phyloP scores from a whole-genome alignment of 805 yeast species.

The Candida broadrunensis region DNA sequence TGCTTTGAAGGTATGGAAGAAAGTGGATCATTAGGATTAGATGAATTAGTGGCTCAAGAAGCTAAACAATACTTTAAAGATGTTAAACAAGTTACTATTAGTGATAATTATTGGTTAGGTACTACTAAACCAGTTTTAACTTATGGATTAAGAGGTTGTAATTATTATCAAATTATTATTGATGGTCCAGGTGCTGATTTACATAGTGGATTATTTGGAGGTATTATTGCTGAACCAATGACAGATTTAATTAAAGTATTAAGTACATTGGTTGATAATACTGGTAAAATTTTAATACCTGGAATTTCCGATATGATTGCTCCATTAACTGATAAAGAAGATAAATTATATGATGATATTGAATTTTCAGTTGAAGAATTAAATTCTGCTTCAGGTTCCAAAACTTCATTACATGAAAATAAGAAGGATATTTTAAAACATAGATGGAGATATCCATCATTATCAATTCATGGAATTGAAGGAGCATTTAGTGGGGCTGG shows the following conservation, averaged over 20 bases:
- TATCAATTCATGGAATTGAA: slow-evolving; percentile 94
- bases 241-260: slow-evolving; percentile 82
- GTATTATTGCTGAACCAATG: slow-evolving; percentile 96
- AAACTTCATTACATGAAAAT: slow-evolving; percentile 72
- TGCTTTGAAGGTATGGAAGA: slow-evolving; percentile 99
- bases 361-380: slow-evolving; percentile 83
- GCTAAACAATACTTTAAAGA: slow-evolving; percentile 77
- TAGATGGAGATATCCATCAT: slow-evolving; percentile 98
- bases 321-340: slow-evolving; percentile 80
- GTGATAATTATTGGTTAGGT: slow-evolving; percentile 98
- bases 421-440: slow-evolving; percentile 91
- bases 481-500: slow-evolving; percentile 96
- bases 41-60: slow-evolving; percentile 74
- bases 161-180: slow-evolving; percentile 80
- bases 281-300: slow-evolving; percentile 82
- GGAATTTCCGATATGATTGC: slow-evolving; percentile 96
- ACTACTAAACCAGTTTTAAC: slow-evolving; percentile 95
- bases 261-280: slow-evolving; percentile 70
- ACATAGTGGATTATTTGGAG: slow-evolving; percentile 97
- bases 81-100: slow-evolving; percentile 92
- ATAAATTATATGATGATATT: slow-evolving; percentile 74
- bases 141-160: slow-evolving; percentile 95
- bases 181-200: slow-evolving; percentile 95
- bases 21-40: slow-evolving; percentile 91
- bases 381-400: slow-evolving; percentile 84